Conservation (phyloP, 495 filamentous ascomycete species). For the Podospora anserina region DNA sequence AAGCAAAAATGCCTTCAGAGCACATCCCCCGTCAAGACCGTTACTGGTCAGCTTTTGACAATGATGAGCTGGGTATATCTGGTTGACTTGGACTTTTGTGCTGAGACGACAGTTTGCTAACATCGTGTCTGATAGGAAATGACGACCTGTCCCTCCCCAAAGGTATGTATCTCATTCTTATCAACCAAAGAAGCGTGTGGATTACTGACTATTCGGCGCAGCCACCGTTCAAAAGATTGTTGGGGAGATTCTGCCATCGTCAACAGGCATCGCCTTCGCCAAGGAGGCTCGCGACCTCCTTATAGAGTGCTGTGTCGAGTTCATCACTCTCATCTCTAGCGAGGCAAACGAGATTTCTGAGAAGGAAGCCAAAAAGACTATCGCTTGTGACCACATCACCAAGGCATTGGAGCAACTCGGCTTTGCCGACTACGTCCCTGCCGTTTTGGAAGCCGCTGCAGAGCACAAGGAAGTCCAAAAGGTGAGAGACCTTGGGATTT, state of each 20-base stretch:
- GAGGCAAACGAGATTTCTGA: constrained; percentile 98
- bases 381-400: constrained; percentile 93
- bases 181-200: not conserved
- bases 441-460: constrained; percentile 80
- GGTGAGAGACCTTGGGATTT: constrained; percentile 50
- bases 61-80: constrained; percentile 2
- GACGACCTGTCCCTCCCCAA: constrained; percentile 96
- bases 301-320: constrained; percentile 98
- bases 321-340: constrained; percentile 94
- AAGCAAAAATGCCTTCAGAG: not conserved
- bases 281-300: constrained; percentile 92
- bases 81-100: not conserved
- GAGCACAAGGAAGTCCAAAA: constrained; percentile 91
- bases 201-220: constrained; percentile 31
- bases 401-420: constrained; percentile 86
- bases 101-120: not conserved
- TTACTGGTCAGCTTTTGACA: constrained; percentile 2
- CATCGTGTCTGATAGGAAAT: constrained; percentile 52
- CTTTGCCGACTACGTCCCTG: constrained; percentile 83
- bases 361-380: constrained; percentile 97
- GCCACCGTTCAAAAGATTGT: constrained; percentile 98
- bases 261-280: constrained; percentile 65
- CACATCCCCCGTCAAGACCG: constrained; percentile 5
- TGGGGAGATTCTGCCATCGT: constrained; percentile 78
- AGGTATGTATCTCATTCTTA: constrained; percentile 49